phyloP scores from a whole-genome alignment of 1,284 basidiomycete species.

The Somion occarium region DNA sequence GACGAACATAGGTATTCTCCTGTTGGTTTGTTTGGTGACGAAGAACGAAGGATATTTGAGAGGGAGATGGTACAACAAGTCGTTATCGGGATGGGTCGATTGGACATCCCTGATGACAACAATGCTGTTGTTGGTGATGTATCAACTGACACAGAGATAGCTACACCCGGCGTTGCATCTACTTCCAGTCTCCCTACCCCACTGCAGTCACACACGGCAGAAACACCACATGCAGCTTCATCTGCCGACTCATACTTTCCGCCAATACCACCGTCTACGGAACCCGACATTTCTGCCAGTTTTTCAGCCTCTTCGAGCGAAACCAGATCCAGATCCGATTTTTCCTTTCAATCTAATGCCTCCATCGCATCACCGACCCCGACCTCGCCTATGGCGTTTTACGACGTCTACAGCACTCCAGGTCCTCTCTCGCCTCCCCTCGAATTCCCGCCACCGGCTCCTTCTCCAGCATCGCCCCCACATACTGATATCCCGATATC shows the following conservation, averaged over 20 bases:
- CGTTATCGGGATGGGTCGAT: constrained; percentile 81
- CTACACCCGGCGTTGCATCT: constrained; percentile 12
- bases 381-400: constrained; percentile 7
- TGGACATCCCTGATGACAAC: constrained; percentile 44
- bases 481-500: constrained; percentile 1
- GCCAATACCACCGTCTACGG: not conserved
- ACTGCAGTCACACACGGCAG: not conserved
- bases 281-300: not conserved
- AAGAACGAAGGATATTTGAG: constrained; percentile 64
- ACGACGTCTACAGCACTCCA: not conserved
- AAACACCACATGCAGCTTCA: constrained; percentile 2
- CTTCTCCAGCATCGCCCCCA: not conserved
- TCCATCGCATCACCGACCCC: not conserved
- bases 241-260: constrained; percentile 12
- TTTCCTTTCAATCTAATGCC: not conserved
- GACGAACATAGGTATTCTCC: constrained; percentile 23
- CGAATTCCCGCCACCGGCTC: not conserved
- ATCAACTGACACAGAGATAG: constrained; percentile 20
- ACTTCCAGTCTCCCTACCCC: not conserved
- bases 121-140: constrained; percentile 30
- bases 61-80: constrained; percentile 80
- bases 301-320: not conserved
- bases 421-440: not conserved
- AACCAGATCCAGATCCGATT: not conserved
- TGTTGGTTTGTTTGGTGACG: constrained; percentile 46